These are phyloP conservation scores for Priceomyces melissophilus DNA, from an alignment of 805 yeast genomes.

Conservation along the genomic window DNA sequence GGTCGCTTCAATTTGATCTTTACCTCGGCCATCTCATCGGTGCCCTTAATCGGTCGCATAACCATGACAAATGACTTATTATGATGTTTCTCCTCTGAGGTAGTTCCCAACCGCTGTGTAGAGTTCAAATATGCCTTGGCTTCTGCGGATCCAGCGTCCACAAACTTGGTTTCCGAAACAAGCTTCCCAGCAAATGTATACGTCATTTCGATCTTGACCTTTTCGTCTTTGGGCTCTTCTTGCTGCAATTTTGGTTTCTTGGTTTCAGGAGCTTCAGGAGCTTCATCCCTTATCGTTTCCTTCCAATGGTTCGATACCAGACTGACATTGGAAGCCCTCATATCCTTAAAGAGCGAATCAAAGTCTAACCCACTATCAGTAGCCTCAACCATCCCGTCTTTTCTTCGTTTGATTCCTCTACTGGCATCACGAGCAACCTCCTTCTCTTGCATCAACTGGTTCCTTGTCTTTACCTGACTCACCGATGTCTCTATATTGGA, in stretches of 20 bases:
- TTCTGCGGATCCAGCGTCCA: conserved; percentile 75
- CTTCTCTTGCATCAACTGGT: conserved; percentile 49
- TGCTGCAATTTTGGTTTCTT: conserved; percentile 3
- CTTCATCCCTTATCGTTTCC: not conserved
- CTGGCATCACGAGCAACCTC: conserved; percentile 3
- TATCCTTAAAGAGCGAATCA: conserved; percentile 28
- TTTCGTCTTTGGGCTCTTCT: conserved; percentile 35
- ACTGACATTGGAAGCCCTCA: conserved; percentile 16
- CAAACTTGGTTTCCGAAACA: conserved; percentile 73
- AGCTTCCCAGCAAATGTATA: conserved; percentile 90
- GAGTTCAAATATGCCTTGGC: conserved; percentile 77
- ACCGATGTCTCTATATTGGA: conserved; percentile 48
- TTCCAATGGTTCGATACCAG: conserved; percentile 10
- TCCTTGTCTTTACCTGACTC: conserved; percentile 67
- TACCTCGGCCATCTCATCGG: conserved; percentile 34
- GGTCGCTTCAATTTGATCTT: conserved; percentile 67
- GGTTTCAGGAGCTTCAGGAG: conserved; percentile 12
- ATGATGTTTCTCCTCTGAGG: conserved; percentile 3
- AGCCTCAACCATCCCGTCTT: conserved; percentile 12
- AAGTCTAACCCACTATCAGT: conserved; percentile 21
- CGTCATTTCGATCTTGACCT: conserved; percentile 67
- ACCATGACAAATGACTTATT: conserved; percentile 31
- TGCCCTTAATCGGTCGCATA: conserved; percentile 28
- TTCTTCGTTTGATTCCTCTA: conserved; percentile 11
- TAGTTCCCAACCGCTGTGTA: conserved; percentile 30